A percentile compares a stretch with the other conserved stretches of the same genome.
These are phyloP conservation scores for Corinectria fuckeliana DNA, from an alignment of 2,329 filamentous ascomycete genomes.

Conservation along the genomic window DNA sequence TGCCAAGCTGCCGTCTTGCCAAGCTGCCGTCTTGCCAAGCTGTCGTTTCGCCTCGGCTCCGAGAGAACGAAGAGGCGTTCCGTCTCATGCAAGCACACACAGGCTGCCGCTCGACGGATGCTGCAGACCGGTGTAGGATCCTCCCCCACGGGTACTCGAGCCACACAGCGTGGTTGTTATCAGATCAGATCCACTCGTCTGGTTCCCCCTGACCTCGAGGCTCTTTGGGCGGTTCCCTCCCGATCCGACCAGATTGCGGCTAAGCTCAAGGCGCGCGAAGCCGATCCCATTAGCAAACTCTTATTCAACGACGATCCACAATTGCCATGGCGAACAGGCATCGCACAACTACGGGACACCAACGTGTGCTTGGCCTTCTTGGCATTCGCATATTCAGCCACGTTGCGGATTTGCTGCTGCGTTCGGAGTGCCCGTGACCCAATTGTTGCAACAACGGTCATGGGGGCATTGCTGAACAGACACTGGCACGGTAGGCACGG, in stretches of 20 bases:
- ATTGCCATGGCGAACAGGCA: conserved; percentile 14
- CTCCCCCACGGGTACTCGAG: conserved; percentile 26
- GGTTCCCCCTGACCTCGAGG: conserved; percentile 18
- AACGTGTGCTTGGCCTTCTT: conserved; percentile 6
- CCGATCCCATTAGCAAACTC: conserved; percentile 36
- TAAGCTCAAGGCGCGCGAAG: conserved; percentile 4
- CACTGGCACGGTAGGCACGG: conserved; percentile 20
- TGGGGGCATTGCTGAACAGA: conserved; percentile 10
- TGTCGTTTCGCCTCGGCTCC: background rate
- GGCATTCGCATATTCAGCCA: conserved; percentile 18
- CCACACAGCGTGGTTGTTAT: conserved; percentile 27
- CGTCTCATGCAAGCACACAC: too few relatives aligned
- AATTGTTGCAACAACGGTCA: conserved; percentile 8
- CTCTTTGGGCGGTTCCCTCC: conserved; percentile 24
- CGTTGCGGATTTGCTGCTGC: conserved; percentile 27
- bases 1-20: background rate
- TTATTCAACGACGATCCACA: conserved; percentile 40
- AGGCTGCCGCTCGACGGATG: too few relatives aligned
- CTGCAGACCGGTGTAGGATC: too few relatives aligned
- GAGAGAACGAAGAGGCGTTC: background rate
- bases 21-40: background rate
- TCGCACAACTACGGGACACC: conserved; percentile 3
- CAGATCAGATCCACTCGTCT: conserved; percentile 34
- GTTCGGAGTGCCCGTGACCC: conserved; percentile 28
- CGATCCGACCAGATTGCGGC: conserved; percentile 31